Base-by-base conservation (phyloP, 352 stramenopile genomes). In the Paralagenidium karlingii region DNA sequence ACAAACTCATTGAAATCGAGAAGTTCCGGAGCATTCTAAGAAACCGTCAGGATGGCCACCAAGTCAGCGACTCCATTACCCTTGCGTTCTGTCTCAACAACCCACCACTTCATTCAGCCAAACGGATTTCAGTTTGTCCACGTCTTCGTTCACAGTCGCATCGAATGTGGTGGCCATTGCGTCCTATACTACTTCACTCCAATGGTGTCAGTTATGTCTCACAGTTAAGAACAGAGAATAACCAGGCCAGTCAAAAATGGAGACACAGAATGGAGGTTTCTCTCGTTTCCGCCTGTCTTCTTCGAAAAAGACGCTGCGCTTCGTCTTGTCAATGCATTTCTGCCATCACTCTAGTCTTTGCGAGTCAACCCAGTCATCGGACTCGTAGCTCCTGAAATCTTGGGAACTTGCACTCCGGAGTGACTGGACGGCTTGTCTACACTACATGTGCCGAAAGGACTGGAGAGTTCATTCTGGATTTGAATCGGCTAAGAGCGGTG, bases 101-200 rank as follows among this genome's bases (percentile, higher is more conserved):
- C 57, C n/a, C 34, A 91, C 77, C 45, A 82, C 58, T 38, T 91
- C 77, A 33, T 91, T 91, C n/a, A 79, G 49, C 77, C 77, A 91
- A 8, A 87, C 51, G 19, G 43, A 55, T 24, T 64, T 68, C 60
- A 91, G 74, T 13, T 61, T 59, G 28, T 63, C 55, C 24, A 91
- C 58, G 49, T 91, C 77, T 38, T 91, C 77, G 42, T 91, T 91
- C 15, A 91, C 51, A 44, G 82, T 58, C 30, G 51, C 60, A 44
- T 82, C 51, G 38, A 83, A 75, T 38, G 62, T 51, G 37, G 36
- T 34, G 21, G 45, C 45, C 40, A 60, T 51, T 30, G 52, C 48
- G 20, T 58, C 47, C 27, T 46, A 43, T 18, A 55, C 24, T 25
- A 26, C 12, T 15, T 22, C 30, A 34, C 16, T 46, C 15, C 16